phyloP scores from a whole-genome alignment of 768 basidiomycete genomes.

The Mycena haematopus region DNA sequence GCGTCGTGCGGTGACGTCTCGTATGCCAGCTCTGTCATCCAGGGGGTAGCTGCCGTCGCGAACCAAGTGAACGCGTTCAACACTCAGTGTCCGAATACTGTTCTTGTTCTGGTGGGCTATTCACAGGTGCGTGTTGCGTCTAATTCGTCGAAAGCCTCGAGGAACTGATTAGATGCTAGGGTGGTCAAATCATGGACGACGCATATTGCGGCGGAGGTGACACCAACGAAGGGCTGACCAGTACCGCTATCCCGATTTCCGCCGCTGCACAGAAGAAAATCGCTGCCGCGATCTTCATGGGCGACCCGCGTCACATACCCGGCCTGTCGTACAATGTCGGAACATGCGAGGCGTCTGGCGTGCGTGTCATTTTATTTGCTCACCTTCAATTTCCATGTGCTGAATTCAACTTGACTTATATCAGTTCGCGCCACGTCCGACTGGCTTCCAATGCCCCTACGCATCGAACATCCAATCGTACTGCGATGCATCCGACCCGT shows the following conservation, averaged over 20 bases:
- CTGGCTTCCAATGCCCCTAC: slow-evolving; percentile 40
- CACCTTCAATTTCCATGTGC: not conserved
- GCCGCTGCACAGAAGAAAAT: slow-evolving; percentile 38
- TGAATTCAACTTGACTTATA: not conserved
- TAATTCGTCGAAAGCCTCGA: too few species aligned
- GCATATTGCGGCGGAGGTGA: slow-evolving; percentile 44
- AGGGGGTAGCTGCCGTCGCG: slow-evolving; percentile 40
- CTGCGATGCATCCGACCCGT: slow-evolving; percentile 43
- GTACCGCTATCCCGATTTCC: slow-evolving; percentile 39
- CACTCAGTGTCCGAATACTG: slow-evolving; percentile 38
- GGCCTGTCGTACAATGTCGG: slow-evolving; percentile 43
- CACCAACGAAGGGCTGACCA: slow-evolving; percentile 38
- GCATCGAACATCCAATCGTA: slow-evolving; percentile 39
- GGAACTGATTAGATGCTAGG: too few species aligned
- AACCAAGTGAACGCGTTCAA: slow-evolving; percentile 41
- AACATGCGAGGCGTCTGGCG: slow-evolving; percentile 39
- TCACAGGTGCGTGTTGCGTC: slow-evolving; percentile 36
- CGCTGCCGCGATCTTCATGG: slow-evolving; percentile 43
- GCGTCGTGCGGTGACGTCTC: slow-evolving; percentile 40
- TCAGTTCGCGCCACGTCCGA: slow-evolving; percentile 42
- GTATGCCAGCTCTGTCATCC: slow-evolving; percentile 40
- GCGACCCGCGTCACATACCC: slow-evolving; percentile 40
- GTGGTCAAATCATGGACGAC: slow-evolving; percentile 43
- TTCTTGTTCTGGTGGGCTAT: slow-evolving; percentile 42
- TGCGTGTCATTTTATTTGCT: slow-evolving; percentile 26